Evolutionary conservation across 768 basidiomycete genomes (phyloP), one percentile per base, ranked within the genome.

Genomic region (Trametes cubensis): DNA sequence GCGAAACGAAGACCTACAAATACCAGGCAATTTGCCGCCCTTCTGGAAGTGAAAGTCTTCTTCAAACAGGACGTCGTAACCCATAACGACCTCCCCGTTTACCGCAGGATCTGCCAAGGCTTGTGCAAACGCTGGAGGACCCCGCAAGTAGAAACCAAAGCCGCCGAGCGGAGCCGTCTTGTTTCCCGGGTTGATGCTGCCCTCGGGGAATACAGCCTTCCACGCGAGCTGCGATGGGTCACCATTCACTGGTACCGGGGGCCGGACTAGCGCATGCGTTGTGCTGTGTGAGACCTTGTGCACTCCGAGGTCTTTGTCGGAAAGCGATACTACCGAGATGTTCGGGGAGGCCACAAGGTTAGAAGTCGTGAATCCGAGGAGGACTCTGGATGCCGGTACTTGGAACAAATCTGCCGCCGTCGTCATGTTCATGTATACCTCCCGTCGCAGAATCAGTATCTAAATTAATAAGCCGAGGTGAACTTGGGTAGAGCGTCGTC

Each of bases 1-100:
- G n/a, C n/a, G n/a, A n/a, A n/a, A n/a, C n/a, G n/a, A 66, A 60
- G 17, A 78, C 88, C 67, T 64, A 85, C 86, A 88, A 17, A 88
- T 73, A 13, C 90, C 90, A 34, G 90, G 89, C 17, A 91, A 76
- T 69, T 92, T 92, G 1, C 90, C 90, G 28, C 90, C 90, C 67
- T 85, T 86, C n/a, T 76, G 79, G 81, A 85, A 91, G 40, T 83
- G 80, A 81, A 86, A 91, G 1, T 77, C 85, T 0, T 76, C 69
- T 60, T 85, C 73, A 50, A 91, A 81, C 81, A 85, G 84, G 70
- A 89, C 79, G 2, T 85, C 81, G 69, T 91, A 92, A 61, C 84
- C 81, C 68, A 89, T 77, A 0, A 85, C 64, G 2, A 83, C 84
- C 60, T 92, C 86, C 18, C 4, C 20, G 23, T 40, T 28, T 25